Conservation (phyloP, 2,329 filamentous ascomycete species). For the Fusarium chuoi region DNA sequence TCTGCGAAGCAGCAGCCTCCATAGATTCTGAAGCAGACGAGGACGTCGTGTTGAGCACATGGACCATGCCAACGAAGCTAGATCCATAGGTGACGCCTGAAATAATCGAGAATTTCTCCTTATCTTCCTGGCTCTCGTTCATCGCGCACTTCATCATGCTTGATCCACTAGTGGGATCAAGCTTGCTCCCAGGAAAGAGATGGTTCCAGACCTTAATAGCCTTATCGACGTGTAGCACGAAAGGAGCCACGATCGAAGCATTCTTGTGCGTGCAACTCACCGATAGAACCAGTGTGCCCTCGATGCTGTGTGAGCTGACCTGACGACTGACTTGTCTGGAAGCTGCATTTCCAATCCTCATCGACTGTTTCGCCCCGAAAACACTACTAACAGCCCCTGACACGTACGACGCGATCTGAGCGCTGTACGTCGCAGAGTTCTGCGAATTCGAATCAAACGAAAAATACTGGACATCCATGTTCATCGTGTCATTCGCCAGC, state of each 20-base stretch:
- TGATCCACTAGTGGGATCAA: neutral
- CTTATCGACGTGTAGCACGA: constrained; percentile 30
- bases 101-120: constrained; percentile 3
- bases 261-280: constrained; percentile 32
- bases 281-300: constrained; percentile 24
- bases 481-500: constrained; percentile 18
- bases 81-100: constrained; percentile 7
- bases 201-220: constrained; percentile 29
- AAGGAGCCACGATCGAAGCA: constrained; percentile 12
- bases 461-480: constrained; percentile 34
- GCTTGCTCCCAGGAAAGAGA: neutral
- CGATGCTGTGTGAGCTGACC: neutral
- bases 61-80: constrained; percentile 18
- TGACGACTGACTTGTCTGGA: neutral
- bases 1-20: neutral
- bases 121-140: neutral
- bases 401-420: neutral
- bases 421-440: neutral
- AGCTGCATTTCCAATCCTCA: neutral
- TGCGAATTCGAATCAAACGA: neutral
- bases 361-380: neutral
- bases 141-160: neutral
- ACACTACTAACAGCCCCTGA: neutral
- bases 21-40: neutral
- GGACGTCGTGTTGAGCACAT: neutral